phyloP scores from a whole-genome alignment of 75 land plant genomes.

The Sequoia sempervirens region DNA sequence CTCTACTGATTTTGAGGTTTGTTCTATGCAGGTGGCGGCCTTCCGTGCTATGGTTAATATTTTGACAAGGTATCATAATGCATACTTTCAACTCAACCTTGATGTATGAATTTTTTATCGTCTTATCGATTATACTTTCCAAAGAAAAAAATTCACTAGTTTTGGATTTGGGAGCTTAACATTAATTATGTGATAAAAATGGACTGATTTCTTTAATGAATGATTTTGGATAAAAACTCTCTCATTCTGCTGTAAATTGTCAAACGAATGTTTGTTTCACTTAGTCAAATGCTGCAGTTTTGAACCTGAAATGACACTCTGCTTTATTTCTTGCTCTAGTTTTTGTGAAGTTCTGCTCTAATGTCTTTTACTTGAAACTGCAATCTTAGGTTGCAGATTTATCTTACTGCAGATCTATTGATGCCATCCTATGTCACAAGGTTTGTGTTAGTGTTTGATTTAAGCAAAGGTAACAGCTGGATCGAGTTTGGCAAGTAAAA shows the following conservation, averaged over 20 bases:
- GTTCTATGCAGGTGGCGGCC: slow-evolving; percentile 84
- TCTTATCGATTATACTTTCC: neutral
- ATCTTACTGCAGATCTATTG: no score
- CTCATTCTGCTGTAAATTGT: neutral
- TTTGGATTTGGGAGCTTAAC: neutral
- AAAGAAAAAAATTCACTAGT: neutral
- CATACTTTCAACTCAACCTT: neutral
- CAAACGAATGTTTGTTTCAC: neutral
- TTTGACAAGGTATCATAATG: slow-evolving; percentile 59
- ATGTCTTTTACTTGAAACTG: no score
- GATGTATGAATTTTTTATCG: neutral
- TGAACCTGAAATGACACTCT: neutral
- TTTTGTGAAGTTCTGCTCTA: neutral
- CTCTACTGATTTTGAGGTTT: neutral
- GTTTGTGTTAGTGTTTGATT: no score
- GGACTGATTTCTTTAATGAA: neutral
- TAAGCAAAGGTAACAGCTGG: no score
- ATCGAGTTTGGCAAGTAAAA: no score
- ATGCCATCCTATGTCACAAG: no score
- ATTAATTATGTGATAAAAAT: neutral
- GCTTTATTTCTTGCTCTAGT: neutral
- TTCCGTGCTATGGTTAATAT: slow-evolving; percentile 99
- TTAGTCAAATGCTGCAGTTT: neutral
- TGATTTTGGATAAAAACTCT: neutral
- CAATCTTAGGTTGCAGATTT: no score